Evolutionary conservation across 2,329 filamentous ascomycete genomes (phyloP), one percentile per base, ranked within the genome.

Genomic region (Ceratocystis diversiconidia): DNA sequence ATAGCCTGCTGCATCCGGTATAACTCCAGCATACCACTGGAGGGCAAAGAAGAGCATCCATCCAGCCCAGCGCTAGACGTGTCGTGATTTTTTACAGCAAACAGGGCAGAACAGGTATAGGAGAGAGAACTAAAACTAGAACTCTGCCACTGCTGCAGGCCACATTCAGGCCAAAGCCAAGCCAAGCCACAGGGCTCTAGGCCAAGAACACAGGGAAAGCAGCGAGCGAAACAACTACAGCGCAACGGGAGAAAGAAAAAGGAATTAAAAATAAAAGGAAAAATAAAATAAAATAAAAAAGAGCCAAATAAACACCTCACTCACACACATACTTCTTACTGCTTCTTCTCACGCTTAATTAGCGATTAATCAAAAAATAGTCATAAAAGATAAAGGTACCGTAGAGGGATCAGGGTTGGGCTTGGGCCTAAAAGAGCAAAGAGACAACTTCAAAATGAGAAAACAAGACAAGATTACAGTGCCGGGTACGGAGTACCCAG

Each of bases 381-480:
- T 3, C 32, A 36, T 36, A 25, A 57, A 30, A 57, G 52, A 57
- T 57, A 57, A 57, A 57, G 52, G 52, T 57, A 57, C 52, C 52
- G 28, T 17, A 12, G 28, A 57, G n/a, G 28, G 22, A 15, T 10
- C 52, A 12, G 52, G 52, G 22, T 32, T 57, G 52, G 52, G 28
- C 52, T 57, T 57, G 12, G 10, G 15, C 52, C 52, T 28, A 57
- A 57, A 57, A 30, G 52, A 57, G 52, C 52, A 30, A 57, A 28
- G 52, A 57, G 52, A 57, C 52, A 57, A 32, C 52, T 28, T 10
- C 19, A n/a, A 8, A 52, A n/a, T 30, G 52, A 57, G 52, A 32
- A 17, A 57, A 32, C 52, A 57, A 30, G 52, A 57, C 52, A 57
- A 57, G 52, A 57, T 57, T 57, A 57, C 52, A 57, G 52, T 57